phyloP scores from a whole-genome alignment of 2,329 filamentous ascomycete species.

The Clonostachys solani region DNA sequence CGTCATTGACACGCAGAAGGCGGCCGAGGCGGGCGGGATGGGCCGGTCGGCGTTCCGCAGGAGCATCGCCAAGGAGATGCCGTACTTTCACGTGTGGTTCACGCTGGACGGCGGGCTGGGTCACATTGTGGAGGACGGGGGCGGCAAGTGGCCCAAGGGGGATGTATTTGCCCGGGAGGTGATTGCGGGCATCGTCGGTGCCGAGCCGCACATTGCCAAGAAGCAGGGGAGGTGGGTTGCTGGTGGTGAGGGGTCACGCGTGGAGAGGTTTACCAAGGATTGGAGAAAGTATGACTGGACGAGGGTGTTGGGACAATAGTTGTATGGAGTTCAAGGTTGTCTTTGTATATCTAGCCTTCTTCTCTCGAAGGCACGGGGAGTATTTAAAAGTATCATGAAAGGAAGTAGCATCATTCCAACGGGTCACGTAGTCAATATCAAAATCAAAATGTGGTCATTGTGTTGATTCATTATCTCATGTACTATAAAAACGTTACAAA shows the following conservation, averaged over 20 bases:
- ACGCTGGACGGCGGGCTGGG: constrained; percentile 86
- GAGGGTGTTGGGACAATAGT: constrained; percentile 37
- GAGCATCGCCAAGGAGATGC: constrained; percentile 88
- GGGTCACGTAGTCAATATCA: too few species aligned
- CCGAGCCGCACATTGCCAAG: constrained; percentile 78
- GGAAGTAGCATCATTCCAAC: too few species aligned
- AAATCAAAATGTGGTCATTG: too few species aligned
- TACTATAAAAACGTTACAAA: too few species aligned
- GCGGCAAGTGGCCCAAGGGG: constrained; percentile 78
- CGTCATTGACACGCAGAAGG: constrained; percentile 79
- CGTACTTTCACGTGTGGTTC: constrained; percentile 98
- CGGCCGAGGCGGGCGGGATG: constrained; percentile 58
- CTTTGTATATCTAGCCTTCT: too few species aligned
- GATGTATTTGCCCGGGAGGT: constrained; percentile 92
- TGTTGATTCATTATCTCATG: too few species aligned
- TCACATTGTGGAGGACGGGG: constrained; percentile 84
- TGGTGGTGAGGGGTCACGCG: constrained; percentile 61
- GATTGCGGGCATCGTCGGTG: constrained; percentile 86
- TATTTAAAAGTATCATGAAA: too few species aligned
- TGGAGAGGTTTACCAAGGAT: constrained; percentile 74
- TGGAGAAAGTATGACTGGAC: constrained; percentile 96
- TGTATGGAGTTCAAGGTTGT: not conserved
- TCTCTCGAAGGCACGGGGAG: too few species aligned
- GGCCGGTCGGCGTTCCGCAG: constrained; percentile 80
- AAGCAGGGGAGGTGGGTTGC: constrained; percentile 82